Base-by-base conservation (phyloP, 805 yeast genomes). In the Candida yuanshanica region DNA sequence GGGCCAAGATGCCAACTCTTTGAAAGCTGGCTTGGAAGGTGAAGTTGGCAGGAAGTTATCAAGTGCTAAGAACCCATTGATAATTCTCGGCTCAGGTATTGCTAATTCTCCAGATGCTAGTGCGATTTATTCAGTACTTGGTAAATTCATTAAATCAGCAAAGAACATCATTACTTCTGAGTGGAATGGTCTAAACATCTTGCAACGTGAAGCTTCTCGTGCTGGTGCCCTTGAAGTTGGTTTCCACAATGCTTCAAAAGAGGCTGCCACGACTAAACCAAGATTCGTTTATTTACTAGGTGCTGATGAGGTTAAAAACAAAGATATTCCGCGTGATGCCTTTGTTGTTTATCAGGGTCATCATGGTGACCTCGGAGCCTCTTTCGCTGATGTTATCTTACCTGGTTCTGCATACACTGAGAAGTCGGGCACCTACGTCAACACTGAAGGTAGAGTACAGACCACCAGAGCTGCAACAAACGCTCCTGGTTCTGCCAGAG, bases 321-420 rank as follows among this genome's bases (percentile, higher is more conserved):
- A 72, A 44, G 83, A 82, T 45, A 77, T 86, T 52, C 95, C 95
- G 50, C 70, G 72, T 61, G 93, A 86, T 60, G 87, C 95, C 4
- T 87, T 86, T 61, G 95, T 87, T 23, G 80, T 86, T 39, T 86
- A 86, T 67, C 88, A 86, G 67, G 95, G 95, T 42, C 95, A 87
- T 65, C 95, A 86, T 65, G 95, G 95, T 66, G 95, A 86, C 54
- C 63, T 75, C 18, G 95, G 95, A 52, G 95, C 95, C 22, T 80
- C 91, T 8, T 75, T 78, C 52, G 95, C 95, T 35, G 95, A 86
- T 62, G 95, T 86, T 35, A 75, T 86, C 45, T 74, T 86, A 51
- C 95, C 95, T 35, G 90, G 90, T 36, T 74, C 90, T 26, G 95
- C 95, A 31, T 87, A 82, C 74, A 87, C 95, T 31, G 95, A 86